Evolutionary conservation across 208 protist genomes (phyloP).

Genomic region (Trypanosoma vivax): DNA sequence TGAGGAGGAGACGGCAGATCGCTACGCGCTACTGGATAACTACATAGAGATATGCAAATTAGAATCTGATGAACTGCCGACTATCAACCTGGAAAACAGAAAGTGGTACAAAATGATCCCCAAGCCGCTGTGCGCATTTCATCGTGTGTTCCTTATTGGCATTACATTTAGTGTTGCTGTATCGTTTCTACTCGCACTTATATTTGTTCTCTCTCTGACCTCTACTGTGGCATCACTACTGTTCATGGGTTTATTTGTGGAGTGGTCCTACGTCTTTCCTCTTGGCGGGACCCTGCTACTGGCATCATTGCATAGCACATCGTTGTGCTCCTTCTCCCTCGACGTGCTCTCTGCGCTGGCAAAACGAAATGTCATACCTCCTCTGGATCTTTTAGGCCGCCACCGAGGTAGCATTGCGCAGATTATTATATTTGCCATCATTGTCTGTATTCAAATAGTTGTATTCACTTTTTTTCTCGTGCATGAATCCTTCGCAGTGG

Average conservation of each 20-base stretch:
- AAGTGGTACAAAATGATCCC: slow-evolving; percentile 50
- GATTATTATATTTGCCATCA: slow-evolving; percentile 30
- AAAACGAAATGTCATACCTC: slow-evolving; percentile 35
- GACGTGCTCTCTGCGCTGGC: slow-evolving; percentile 35
- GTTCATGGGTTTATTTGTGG: slow-evolving; percentile 57
- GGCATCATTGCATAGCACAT: slow-evolving; percentile 31
- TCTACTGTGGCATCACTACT: slow-evolving; percentile 37
- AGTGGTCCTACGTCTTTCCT: slow-evolving; percentile 49
- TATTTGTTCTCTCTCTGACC: slow-evolving; percentile 41
- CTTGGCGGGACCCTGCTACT: slow-evolving; percentile 41
- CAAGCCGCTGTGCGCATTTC: slow-evolving; percentile 31
- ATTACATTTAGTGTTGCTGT: slow-evolving; percentile 33
- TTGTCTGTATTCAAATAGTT: slow-evolving; percentile 38
- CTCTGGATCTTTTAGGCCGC: slow-evolving; percentile 37
- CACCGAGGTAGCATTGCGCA: slow-evolving; percentile 28
- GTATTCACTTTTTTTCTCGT: slow-evolving; percentile 47
- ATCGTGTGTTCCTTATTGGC: slow-evolving; percentile 22
- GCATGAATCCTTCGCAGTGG: slow-evolving; percentile 23
- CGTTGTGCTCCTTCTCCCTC: slow-evolving; percentile 37
- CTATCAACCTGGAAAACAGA: slow-evolving; percentile 25
- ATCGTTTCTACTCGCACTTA: slow-evolving; percentile 40
- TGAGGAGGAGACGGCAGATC: slow-evolving; percentile 24
- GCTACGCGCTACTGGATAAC: slow-evolving; percentile 32
- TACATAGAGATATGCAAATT: slow-evolving; percentile 15
- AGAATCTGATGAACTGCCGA: slow-evolving; percentile 7